Conservation (phyloP, 768 basidiomycete genomes). For the Chalciporus sphaerocephalus region DNA sequence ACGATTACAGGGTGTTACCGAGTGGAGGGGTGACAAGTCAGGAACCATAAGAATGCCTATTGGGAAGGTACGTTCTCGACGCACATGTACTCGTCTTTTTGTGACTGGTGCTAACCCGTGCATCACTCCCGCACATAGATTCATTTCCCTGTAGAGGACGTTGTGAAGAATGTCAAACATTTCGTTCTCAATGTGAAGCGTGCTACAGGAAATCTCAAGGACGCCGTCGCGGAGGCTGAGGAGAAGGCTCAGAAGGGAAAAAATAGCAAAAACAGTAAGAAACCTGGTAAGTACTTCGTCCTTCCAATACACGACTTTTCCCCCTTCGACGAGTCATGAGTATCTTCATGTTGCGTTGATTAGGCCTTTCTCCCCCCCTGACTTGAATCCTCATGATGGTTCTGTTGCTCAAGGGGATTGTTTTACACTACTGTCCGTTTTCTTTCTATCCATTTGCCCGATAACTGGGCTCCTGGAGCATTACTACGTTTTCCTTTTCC, state of each 20-base stretch:
- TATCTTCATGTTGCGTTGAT: neutral
- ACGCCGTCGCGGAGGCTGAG: slow-evolving; percentile 35
- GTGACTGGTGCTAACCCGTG: neutral
- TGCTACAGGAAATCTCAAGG: slow-evolving; percentile 66
- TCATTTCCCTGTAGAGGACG: slow-evolving; percentile 68
- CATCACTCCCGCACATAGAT: slow-evolving; percentile 42
- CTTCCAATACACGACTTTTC: neutral
- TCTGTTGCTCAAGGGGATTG: neutral
- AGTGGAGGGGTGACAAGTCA: slow-evolving; percentile 89
- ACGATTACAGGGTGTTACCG: slow-evolving; percentile 73
- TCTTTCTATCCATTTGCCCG: neutral
- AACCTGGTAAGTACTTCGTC: slow-evolving; percentile 38
- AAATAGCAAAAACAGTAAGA: slow-evolving; percentile 36
- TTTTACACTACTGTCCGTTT: neutral
- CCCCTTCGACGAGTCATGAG: neutral
- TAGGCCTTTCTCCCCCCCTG: neutral
- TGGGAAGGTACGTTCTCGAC: slow-evolving; percentile 51
- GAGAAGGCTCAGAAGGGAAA: slow-evolving; percentile 40
- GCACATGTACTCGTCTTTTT: neutral
- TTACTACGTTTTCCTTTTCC: slow-evolving; percentile 1
- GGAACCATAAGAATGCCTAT: slow-evolving; percentile 83
- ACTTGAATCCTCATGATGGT: neutral
- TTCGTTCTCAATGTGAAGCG: slow-evolving; percentile 72
- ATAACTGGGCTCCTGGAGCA: neutral
- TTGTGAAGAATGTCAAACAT: slow-evolving; percentile 72